A percentile compares a stretch with the other conserved stretches of the same genome.
Evolutionary conservation across 352 stramenopile species (phyloP).

Genomic region (Pythium pyrilobum): DNA sequence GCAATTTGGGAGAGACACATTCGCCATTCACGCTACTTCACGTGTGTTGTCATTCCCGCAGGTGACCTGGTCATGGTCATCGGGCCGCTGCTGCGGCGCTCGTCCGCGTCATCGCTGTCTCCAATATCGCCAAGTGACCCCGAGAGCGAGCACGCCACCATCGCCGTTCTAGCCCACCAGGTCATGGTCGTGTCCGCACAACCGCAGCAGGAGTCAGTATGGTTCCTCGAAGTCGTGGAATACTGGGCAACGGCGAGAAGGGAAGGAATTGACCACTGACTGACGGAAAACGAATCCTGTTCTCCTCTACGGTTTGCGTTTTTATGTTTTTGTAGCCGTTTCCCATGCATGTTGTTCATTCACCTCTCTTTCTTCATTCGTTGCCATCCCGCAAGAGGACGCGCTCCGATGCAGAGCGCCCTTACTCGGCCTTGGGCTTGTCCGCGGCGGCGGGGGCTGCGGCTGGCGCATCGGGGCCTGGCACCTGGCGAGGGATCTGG

Average conservation of each 20-base stretch:
- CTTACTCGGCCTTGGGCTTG: conserved; percentile 24
- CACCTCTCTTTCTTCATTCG: too few relatives aligned
- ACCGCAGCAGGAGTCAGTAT: conserved; percentile 17
- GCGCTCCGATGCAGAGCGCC: too few relatives aligned
- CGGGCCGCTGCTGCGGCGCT: conserved; percentile 40
- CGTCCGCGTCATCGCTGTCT: not conserved
- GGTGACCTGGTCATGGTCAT: conserved; percentile 80
- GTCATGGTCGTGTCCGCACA: conserved; percentile 10
- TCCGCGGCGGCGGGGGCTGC: conserved; percentile 5
- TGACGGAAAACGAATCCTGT: not conserved
- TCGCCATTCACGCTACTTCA: not conserved
- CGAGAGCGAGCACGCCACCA: conserved; percentile 1
- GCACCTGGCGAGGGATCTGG: conserved; percentile 29
- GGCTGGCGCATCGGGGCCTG: conserved; percentile 16
- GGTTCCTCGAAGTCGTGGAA: conserved; percentile 20
- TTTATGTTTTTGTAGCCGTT: not conserved
- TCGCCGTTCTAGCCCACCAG: conserved; percentile 12
- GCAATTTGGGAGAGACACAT: too few relatives aligned
- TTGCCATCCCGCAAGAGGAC: not conserved
- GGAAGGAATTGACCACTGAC: not conserved
- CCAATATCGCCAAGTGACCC: conserved; percentile 3
- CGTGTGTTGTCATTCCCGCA: conserved; percentile 1
- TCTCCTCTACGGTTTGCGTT: not conserved
- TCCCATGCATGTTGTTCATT: too few relatives aligned
- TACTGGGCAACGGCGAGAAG: conserved; percentile 9